Conservation (phyloP, 768 basidiomycete genomes). For the Agrocybe pediades region DNA sequence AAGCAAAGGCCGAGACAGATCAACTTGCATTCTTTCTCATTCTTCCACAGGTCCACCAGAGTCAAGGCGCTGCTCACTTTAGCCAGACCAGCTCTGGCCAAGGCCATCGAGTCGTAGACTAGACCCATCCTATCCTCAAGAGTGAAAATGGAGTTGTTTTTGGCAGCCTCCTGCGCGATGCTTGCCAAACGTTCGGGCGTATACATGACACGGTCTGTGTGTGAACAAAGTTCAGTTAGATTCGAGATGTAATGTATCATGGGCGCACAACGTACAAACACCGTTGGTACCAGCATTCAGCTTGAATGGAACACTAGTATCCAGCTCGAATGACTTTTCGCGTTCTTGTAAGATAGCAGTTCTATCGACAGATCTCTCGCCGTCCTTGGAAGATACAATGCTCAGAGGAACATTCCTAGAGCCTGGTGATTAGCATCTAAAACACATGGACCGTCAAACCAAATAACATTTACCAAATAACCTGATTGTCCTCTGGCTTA, state of each 20-base stretch:
- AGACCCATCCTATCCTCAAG: slow-evolving; percentile 90
- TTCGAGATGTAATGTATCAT: too few relatives aligned
- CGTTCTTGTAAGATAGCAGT: slow-evolving; percentile 66
- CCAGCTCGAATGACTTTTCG: slow-evolving; percentile 68
- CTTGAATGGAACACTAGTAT: slow-evolving; percentile 81
- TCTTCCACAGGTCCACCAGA: slow-evolving; percentile 65
- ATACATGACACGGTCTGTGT: slow-evolving; percentile 82
- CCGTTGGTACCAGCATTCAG: slow-evolving; percentile 88
- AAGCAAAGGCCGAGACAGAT: not conserved
- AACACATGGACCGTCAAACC: not conserved
- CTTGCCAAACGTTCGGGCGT: slow-evolving; percentile 73
- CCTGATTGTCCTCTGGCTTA: slow-evolving; percentile 82
- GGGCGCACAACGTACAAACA: slow-evolving; percentile 65
- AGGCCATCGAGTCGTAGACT: slow-evolving; percentile 77
- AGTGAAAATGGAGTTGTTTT: slow-evolving; percentile 62
- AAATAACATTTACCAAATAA: slow-evolving; percentile 63
- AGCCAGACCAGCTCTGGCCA: slow-evolving; percentile 80
- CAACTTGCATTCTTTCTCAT: slow-evolving; percentile 72
- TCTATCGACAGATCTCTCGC: slow-evolving; percentile 61
- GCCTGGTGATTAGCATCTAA: not conserved
- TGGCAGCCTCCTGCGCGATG: slow-evolving; percentile 82
- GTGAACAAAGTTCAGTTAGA: slow-evolving; percentile 6
- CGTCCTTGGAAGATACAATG: slow-evolving; percentile 60
- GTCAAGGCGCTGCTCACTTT: slow-evolving; percentile 77
- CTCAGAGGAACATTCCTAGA: slow-evolving; percentile 80